Base-by-base conservation (phyloP, 2,329 filamentous ascomycete species). In the Colletotrichum lupini region DNA sequence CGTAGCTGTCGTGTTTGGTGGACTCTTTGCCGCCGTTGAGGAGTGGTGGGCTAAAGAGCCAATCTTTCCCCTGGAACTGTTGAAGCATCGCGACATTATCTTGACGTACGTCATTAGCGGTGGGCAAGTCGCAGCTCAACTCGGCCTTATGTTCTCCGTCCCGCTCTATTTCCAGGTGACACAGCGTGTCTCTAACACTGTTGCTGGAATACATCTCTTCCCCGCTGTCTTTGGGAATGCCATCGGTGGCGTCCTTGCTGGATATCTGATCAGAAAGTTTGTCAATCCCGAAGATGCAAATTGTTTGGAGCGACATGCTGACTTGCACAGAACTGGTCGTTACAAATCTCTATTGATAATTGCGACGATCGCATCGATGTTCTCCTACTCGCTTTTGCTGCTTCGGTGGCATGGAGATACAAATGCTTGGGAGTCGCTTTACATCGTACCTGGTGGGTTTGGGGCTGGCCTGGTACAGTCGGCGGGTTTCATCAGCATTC, bases 81-180 rank as follows among this genome's bases (percentile, higher is more conserved):
- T 92, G 16, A 79, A 78, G 5, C 82, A 87, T 19, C 83, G 85
- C 57, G 88, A 90, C 63, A 86, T 90, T 0, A 81, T 90, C 4
- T 83, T 87, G 1, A 86, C 87, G 0, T 90, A 89, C 70, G 71
- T 87, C 0, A 87, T 91, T 49, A 83, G 85, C 26, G 82, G 83
- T 2, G 81, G 88, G 0, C 91, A 93, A 74, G 81, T 84, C 0
- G 85, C 86, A 1, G 89, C 90, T 0, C 92, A 94, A 76, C 67
- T 78, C 2, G 74, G 74, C 7, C 74, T 75, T 2, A 91, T 93
- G 88, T 92, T 91, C 67, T 87, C 88, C 0, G 87, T 94, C 0
- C 92, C 92, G 0, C 80, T 94, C 0, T 94, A 94, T 81, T 94
- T 94, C 75, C 90, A 93, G 70, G 87, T 92, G 1, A 92, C 91